Conservation (phyloP, 2,329 filamentous ascomycete genomes). For the Grosmannia clavigera region DNA sequence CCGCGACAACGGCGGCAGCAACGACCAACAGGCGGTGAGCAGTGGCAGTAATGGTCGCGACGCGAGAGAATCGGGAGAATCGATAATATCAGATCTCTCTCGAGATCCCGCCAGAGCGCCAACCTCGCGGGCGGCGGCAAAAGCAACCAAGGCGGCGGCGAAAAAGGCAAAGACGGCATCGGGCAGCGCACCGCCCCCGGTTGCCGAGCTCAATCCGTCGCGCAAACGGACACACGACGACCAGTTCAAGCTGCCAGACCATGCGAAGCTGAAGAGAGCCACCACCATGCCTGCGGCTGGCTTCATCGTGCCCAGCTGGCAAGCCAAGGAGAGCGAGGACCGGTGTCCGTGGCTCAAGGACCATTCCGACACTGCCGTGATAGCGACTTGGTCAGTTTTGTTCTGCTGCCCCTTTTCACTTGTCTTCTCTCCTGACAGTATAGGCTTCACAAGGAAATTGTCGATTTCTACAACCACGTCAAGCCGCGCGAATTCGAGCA, state of each 20-base stretch:
- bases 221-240: constrained; percentile 67
- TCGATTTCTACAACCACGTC: constrained; percentile 80
- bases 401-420: neutral
- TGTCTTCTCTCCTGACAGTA: neutral
- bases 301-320: constrained; percentile 40
- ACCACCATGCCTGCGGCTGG: constrained; percentile 38
- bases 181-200: neutral
- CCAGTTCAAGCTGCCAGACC: constrained; percentile 44
- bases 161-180: neutral
- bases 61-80: neutral
- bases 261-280: constrained; percentile 37
- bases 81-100: neutral
- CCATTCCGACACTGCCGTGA: constrained; percentile 39
- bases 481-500: constrained; percentile 68
- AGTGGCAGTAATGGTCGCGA: neutral
- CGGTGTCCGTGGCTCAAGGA: constrained; percentile 53
- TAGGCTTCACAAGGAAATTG: constrained; percentile 79
- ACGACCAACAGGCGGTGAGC: neutral
- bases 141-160: neutral
- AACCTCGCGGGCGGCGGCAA: neutral
- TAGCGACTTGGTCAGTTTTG: constrained; percentile 43
- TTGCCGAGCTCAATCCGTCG: constrained; percentile 20
- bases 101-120: neutral
- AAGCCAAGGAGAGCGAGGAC: constrained; percentile 25
- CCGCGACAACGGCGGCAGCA: constrained; percentile 2